These are phyloP conservation scores for Umbellularia californica DNA, from an alignment of 164 flowering plant genomes.

Conservation along the genomic window DNA sequence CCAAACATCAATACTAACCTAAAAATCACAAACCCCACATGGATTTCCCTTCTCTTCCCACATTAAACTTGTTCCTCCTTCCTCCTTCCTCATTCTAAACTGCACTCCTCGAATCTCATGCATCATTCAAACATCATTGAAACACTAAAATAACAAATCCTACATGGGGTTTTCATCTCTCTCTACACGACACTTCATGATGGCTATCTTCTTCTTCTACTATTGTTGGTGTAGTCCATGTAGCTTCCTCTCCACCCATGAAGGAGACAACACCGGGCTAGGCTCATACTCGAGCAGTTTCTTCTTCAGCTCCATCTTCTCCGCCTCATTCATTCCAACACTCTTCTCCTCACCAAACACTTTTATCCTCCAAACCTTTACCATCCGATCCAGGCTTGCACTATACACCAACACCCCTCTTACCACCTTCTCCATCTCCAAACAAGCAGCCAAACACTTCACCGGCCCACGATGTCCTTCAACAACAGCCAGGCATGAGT, in stretches of 20 bases:
- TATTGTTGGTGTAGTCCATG: conserved; percentile 18
- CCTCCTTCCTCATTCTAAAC: too few relatives aligned
- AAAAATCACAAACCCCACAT: too few relatives aligned
- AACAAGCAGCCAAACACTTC: conserved; percentile 35
- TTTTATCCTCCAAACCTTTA: conserved; percentile 51
- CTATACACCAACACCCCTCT: conserved; percentile 38
- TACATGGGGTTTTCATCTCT: too few relatives aligned
- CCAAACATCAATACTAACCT: too few relatives aligned
- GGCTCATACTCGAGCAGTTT: conserved; percentile 21
- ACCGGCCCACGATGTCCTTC: conserved; percentile 53
- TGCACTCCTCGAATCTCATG: too few relatives aligned
- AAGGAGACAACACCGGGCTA: conserved; percentile 72
- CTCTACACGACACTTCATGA: too few relatives aligned
- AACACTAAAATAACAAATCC: too few relatives aligned
- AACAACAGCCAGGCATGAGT: conserved; percentile 33
- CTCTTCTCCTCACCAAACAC: conserved; percentile 23
- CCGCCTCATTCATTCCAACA: background rate
- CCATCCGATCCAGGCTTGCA: conserved; percentile 41
- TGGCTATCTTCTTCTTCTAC: background rate
- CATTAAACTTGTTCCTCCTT: too few relatives aligned
- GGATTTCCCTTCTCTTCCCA: too few relatives aligned
- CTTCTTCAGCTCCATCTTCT: background rate
- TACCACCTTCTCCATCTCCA: conserved; percentile 32
- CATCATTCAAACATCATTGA: too few relatives aligned
- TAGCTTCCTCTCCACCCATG: conserved; percentile 67